Evolutionary conservation across 2,329 filamentous ascomycete genomes (phyloP).

Genomic region (Hypoxylon sp.): DNA sequence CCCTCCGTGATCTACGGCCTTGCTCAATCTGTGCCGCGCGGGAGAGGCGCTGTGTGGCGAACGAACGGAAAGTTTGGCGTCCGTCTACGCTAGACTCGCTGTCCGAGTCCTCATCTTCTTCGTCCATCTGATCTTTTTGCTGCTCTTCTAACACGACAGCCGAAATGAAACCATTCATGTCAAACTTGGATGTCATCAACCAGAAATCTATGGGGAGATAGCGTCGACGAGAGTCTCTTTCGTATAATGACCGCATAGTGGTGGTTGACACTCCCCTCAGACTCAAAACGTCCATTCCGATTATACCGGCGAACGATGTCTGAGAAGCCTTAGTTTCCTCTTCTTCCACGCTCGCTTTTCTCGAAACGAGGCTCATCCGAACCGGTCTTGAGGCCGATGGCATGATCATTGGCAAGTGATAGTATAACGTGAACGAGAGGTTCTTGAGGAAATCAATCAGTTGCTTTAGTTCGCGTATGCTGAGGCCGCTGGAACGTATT

Average conservation of each 20-base stretch:
- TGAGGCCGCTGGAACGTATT: conserved; percentile 71
- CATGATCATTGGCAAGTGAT: conserved; percentile 73
- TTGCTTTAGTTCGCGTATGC: conserved; percentile 72
- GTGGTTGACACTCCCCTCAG: conserved; percentile 82
- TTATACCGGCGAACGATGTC: conserved; percentile 54
- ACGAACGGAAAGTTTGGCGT: conserved; percentile 45
- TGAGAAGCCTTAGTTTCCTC: conserved; percentile 22
- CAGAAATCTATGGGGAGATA: conserved; percentile 88
- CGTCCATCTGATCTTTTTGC: conserved; percentile 71
- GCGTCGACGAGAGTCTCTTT: conserved; percentile 85
- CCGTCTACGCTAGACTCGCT: conserved; percentile 48
- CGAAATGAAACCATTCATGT: conserved; percentile 87
- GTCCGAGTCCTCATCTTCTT: conserved; percentile 67
- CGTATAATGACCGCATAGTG: conserved; percentile 86
- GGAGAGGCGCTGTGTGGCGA: conserved; percentile 65
- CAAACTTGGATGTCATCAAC: conserved; percentile 88
- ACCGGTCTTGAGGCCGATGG: conserved; percentile 37
- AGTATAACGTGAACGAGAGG: conserved; percentile 87
- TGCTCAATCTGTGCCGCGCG: conserved; percentile 71
- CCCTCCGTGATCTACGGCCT: conserved; percentile 70
- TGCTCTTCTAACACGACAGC: conserved; percentile 90
- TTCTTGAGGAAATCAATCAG: conserved; percentile 90
- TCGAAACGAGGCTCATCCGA: conserved; percentile 29
- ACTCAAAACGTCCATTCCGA: conserved; percentile 78
- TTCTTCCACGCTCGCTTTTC: conserved; percentile 17